Conservation (phyloP, 2,329 filamentous ascomycete species). For the Colletotrichum theobromicola region DNA sequence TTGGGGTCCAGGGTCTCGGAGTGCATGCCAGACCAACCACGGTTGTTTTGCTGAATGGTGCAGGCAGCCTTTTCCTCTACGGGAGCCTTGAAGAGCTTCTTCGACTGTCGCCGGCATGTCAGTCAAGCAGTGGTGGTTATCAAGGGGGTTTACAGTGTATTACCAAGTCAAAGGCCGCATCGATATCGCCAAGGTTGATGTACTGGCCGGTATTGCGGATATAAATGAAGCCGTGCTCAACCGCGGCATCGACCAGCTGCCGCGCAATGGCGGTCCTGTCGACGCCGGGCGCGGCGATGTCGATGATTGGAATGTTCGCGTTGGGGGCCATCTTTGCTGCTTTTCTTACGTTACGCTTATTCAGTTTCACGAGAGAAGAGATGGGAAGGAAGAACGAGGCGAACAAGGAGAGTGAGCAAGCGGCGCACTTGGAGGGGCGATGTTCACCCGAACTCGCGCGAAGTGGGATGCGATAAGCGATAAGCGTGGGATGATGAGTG, state of each 20-base stretch:
- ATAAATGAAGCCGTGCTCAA: constrained; percentile 88
- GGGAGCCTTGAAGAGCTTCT: constrained; percentile 74
- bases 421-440: background rate
- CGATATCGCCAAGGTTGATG: constrained; percentile 70
- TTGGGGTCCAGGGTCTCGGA: constrained; percentile 86
- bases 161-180: constrained; percentile 78
- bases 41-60: constrained; percentile 80
- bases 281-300: constrained; percentile 68
- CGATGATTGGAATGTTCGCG: constrained; percentile 77
- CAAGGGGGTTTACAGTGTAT: constrained; percentile 14
- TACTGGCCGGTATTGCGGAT: constrained; percentile 76
- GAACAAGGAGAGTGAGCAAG: background rate
- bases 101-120: constrained; percentile 56
- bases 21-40: constrained; percentile 89
- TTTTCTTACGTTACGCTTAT: background rate
- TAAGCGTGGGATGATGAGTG: constrained; percentile 13
- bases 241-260: constrained; percentile 79
- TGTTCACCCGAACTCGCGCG: background rate
- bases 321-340: constrained; percentile 29
- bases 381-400: background rate
- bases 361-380: background rate
- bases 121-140: background rate
- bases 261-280: constrained; percentile 64
- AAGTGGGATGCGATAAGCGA: constrained; percentile 23
- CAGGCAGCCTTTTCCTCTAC: constrained; percentile 75